phyloP scores from a whole-genome alignment of 352 stramenopile genomes.

The Pythium pyrilobum region DNA sequence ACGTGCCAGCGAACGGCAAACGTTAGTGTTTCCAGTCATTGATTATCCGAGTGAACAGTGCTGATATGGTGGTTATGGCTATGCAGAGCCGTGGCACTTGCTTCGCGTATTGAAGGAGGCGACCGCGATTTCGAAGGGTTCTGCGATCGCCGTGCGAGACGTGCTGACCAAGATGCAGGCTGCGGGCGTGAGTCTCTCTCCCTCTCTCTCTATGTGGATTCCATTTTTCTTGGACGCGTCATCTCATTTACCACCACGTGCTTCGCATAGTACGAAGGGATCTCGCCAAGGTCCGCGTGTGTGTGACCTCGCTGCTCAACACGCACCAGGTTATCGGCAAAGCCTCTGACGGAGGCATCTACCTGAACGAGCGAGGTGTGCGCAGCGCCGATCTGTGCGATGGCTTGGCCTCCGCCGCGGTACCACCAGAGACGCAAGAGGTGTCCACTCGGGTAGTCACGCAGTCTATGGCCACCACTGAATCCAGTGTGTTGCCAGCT shows the following conservation, averaged over 20 bases:
- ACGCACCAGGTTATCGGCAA: constrained; percentile 56
- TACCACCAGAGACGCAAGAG: neutral
- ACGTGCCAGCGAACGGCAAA: constrained; percentile 54
- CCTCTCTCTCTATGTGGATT: neutral
- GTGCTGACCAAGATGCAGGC: constrained; percentile 48
- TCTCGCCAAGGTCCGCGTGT: constrained; percentile 44
- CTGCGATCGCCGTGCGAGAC: constrained; percentile 29
- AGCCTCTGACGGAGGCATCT: constrained; percentile 36
- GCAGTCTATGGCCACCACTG: no score
- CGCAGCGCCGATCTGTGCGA: constrained; percentile 42
- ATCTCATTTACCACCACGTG: neutral
- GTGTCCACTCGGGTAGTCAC: no score
- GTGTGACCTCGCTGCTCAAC: constrained; percentile 42
- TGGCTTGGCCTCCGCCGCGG: neutral
- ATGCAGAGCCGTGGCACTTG: constrained; percentile 74
- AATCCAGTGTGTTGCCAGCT: no score
- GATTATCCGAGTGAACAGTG: neutral
- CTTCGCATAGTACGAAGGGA: constrained; percentile 66
- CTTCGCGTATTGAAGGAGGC: constrained; percentile 42
- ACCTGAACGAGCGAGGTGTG: constrained; percentile 48
- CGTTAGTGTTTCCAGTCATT: constrained; percentile 25
- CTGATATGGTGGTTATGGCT: neutral
- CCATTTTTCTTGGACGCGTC: neutral
- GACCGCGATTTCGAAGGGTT: constrained; percentile 26
- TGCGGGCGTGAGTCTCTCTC: constrained; percentile 31